phyloP scores from a whole-genome alignment of 2,329 filamentous ascomycete genomes.

The Fusarium buharicum region DNA sequence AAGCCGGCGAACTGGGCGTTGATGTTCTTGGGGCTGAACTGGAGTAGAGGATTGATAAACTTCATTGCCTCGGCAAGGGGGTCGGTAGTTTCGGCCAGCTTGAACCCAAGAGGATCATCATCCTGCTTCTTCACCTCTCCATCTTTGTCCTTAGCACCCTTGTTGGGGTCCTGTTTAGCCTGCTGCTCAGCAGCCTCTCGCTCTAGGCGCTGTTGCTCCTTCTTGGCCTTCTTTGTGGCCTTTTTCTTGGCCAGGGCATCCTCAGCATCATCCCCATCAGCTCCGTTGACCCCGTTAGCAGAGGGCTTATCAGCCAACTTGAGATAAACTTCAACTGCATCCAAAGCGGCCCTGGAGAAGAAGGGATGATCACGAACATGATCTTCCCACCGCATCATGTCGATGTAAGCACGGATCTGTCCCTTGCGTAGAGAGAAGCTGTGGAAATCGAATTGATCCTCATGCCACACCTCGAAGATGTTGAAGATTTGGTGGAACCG shows the following conservation, averaged over 20 bases:
- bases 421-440: slow-evolving; percentile 97
- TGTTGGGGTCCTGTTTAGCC: slow-evolving; percentile 85
- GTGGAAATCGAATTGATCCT: slow-evolving; percentile 99
- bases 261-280: slow-evolving; percentile 60
- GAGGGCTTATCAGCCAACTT: slow-evolving; percentile 80
- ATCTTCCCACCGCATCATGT: slow-evolving; percentile 98
- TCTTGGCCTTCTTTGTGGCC: slow-evolving; percentile 89
- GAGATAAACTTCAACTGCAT: slow-evolving; percentile 83
- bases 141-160: slow-evolving; percentile 66
- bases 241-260: slow-evolving; percentile 81
- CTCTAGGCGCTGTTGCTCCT: slow-evolving; percentile 72
- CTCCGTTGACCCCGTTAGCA: slow-evolving; percentile 70
- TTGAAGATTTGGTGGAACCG: slow-evolving; percentile 87
- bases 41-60: slow-evolving; percentile 82
- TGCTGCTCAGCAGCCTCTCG: slow-evolving; percentile 82
- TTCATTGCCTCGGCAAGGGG: slow-evolving; percentile 89
- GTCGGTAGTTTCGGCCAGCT: slow-evolving; percentile 81
- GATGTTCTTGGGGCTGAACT: slow-evolving; percentile 82
- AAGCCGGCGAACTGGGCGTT: slow-evolving; percentile 88
- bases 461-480: slow-evolving; percentile 97
- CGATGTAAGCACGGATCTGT: slow-evolving; percentile 91
- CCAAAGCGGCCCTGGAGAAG: slow-evolving; percentile 84
- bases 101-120: slow-evolving; percentile 83
- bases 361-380: slow-evolving; percentile 91
- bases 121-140: slow-evolving; percentile 86